Conservation (phyloP, 2,329 filamentous ascomycete genomes). For the Endoconidiophora polonica region DNA sequence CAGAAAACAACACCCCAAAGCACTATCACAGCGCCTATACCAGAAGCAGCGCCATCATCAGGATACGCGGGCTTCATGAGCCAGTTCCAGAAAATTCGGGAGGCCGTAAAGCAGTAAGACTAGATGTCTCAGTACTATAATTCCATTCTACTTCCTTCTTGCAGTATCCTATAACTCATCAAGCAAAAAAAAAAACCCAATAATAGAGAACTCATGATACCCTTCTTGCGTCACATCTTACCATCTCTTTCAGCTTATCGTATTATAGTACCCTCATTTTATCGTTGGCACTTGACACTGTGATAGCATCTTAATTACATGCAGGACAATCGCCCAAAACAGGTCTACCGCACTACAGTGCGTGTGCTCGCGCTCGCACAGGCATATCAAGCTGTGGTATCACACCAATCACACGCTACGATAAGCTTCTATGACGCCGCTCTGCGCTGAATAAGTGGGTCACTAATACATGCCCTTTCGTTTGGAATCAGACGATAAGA, state of each 20-base stretch:
- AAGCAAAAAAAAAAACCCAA: too few relatives aligned
- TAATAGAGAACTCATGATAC: too few relatives aligned
- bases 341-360: not conserved
- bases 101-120: conserved; percentile 25
- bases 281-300: not conserved
- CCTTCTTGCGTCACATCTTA: too few relatives aligned
- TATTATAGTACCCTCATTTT: too few relatives aligned
- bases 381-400: not conserved
- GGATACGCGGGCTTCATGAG: conserved; percentile 38
- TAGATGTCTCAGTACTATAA: not conserved
- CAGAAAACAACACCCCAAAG: conserved; percentile 15
- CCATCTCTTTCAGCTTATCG: too few relatives aligned
- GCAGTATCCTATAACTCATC: too few relatives aligned
- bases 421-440: conserved; percentile 8
- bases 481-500: not conserved
- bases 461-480: not conserved
- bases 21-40: conserved; percentile 18
- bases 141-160: too few relatives aligned
- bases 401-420: not conserved
- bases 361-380: too few relatives aligned
- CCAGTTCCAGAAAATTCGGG: conserved; percentile 43
- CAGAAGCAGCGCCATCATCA: conserved; percentile 28
- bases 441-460: conserved; percentile 5
- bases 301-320: not conserved
- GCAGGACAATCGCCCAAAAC: not conserved